Conservation (phyloP, 2,329 filamentous ascomycete genomes). For the Cyclaneusma minus region DNA sequence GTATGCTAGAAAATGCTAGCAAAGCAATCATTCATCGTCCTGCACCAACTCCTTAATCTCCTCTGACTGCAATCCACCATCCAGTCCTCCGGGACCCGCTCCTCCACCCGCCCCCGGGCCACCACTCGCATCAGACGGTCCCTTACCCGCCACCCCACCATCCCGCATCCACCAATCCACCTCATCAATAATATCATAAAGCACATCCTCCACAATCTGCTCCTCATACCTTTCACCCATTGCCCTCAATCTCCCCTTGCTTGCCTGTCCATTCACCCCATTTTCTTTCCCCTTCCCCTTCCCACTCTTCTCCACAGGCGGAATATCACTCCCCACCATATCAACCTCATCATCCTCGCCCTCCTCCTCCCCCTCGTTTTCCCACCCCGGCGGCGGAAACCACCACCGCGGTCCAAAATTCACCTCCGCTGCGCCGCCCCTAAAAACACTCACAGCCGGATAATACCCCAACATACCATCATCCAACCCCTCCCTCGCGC, state of each 20-base stretch:
- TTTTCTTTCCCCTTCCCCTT: constrained; percentile 40
- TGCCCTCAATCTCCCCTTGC: constrained; percentile 30
- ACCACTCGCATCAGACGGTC: constrained; percentile 7
- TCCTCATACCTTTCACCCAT: constrained; percentile 73
- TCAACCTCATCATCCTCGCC: constrained; percentile 27
- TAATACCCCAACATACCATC: constrained; percentile 95
- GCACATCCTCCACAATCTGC: constrained; percentile 85
- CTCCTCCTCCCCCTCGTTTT: constrained; percentile 20
- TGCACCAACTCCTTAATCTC: constrained; percentile 53
- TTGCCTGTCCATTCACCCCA: constrained; percentile 62
- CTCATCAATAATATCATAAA: constrained; percentile 90
- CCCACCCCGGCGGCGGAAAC: constrained; percentile 56
- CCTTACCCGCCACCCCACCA: constrained; percentile 26
- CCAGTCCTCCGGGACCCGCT: constrained; percentile 25
- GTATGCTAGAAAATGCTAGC: no score
- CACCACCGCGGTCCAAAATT: constrained; percentile 94
- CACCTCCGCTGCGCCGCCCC: constrained; percentile 77
- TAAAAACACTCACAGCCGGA: constrained; percentile 82
- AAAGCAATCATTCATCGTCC: constrained; percentile 29
- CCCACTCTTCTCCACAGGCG: constrained; percentile 13
- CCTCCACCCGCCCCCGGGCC: constrained; percentile 24
- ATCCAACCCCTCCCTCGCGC: constrained; percentile 74
- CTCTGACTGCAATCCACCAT: constrained; percentile 29
- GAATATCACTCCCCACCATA: constrained; percentile 25
- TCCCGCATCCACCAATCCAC: constrained; percentile 79